Evolutionary conservation across 192 early-diverging fungal species (phyloP).

Genomic region (Phlyctochytrium arcticum): DNA sequence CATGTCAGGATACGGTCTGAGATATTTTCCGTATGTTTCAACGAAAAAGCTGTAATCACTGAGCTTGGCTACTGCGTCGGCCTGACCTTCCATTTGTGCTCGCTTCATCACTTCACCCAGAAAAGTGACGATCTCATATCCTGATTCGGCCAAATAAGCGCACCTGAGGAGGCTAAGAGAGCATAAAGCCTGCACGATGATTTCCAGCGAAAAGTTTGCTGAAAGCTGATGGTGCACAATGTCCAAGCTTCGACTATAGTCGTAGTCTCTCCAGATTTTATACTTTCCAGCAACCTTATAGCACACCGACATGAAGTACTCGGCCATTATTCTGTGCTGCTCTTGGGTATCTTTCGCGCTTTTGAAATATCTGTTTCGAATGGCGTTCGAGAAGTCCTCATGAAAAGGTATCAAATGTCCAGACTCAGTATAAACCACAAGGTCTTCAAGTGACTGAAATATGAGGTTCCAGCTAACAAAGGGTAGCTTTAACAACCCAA

Average conservation of each 20-base stretch:
- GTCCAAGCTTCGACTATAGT: background rate
- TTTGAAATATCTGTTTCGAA: slow-evolving; percentile 6
- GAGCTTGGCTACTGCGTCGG: background rate
- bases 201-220: background rate
- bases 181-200: background rate
- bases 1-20: background rate
- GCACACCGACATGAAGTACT: background rate
- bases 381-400: background rate
- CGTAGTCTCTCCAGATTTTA: background rate
- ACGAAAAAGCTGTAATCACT: slow-evolving; percentile 5
- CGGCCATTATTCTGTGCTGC: background rate
- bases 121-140: background rate
- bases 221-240: slow-evolving; percentile 17
- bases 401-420: slow-evolving; percentile 18
- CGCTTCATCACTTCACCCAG: background rate
- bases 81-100: background rate
- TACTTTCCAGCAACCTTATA: background rate
- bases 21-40: background rate
- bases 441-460: background rate
- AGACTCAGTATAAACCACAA: background rate
- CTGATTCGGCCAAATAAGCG: background rate
- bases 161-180: background rate
- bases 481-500: background rate
- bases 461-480: slow-evolving; percentile 14
- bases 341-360: background rate